Evolutionary conservation across 2,329 filamentous ascomycete species (phyloP), one percentile per base, ranked within the genome.

Genomic region (Monosporascus ibericus): DNA sequence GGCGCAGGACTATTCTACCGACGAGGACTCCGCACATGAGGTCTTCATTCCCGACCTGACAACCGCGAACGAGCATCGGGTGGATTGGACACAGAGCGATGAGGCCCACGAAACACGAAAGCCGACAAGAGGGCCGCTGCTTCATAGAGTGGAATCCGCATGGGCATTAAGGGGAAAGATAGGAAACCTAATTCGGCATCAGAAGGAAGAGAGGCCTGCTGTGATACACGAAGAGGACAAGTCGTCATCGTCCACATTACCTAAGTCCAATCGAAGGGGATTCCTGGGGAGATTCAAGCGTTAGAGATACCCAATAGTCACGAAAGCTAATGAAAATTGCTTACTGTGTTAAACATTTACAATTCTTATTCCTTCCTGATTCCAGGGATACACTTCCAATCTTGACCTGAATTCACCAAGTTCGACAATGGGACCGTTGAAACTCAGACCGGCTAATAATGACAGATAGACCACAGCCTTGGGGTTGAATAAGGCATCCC

Each of bases 21-120:
- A 56, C 24, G 48, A 55, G 44, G 52, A 55, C 18, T 56, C 62
- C 11, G 60, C 57, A 5, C 63, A 61, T 30, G 66, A 65, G 22
- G 59, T 61, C 37, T 51, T 61, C 15, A 63, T 66, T 7, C 54
- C 64, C 11, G 52, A 60, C 20, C 52, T 57, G 24, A 55, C 53
- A 5, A 55, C 55, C 44, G 60, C 60, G 15, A 56, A 70, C 30
- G 68, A 73, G 51, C 70, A 73, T 58, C 56, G 74, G 34, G 75
- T 77, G 51, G 80, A 84, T 63, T 85, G 81, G 81, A 77, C 78
- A 30, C 80, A 84, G 62, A 77, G 73, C 59, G 80, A 83, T 55
- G 77, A 82, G 64, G 48, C 59, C 17, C 48, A 55, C 53, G 55
- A 34, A 14, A 52, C 39, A 48, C 48, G 38, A 30, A 58, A 36